Base-by-base conservation (phyloP, 139 green algal genomes). In the Raphidocelis subcapitata region DNA sequence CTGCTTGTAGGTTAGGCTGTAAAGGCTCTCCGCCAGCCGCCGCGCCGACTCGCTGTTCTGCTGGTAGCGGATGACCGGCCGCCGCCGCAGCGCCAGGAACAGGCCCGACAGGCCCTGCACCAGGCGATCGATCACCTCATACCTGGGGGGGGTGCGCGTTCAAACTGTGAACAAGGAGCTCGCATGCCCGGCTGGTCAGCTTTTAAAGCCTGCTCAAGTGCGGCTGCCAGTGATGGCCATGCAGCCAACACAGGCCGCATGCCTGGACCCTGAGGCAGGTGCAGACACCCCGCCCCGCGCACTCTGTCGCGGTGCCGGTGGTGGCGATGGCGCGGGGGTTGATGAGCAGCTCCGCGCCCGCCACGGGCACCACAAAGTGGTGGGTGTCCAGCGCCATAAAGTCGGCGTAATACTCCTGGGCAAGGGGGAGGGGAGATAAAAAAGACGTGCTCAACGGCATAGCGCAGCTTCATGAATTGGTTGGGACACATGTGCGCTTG, bases 331-430 rank as follows among this genome's bases (percentile, higher is more conserved):
- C 59, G 26, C 49, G 51, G 35, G 63, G 59, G 66, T 67, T 73
- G 21, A 91, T 81, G 28, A 91, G 55, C n/a, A 88, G 31, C 23
- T 82, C 81, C 24, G 84, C 81, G 20, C 81, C 67, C 12, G 65
- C 59, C 20, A 90, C 65, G 0, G 91, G 89, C n/a, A 96, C 78
- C 41, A 68, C 69, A 70, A 98, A 98, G 73, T 96, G 93, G 75
- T 93, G 79, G 5, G 52, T 21, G 51, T 96, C 90, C 54, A 98
- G 65, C 10, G 87, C 88, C 1, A 91, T 37, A 69, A 91, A 97
- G 82, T 99, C 95, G 0, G 77, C 89, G 79, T 95, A 99, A 61
- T 87, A 89, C 79, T 99, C 95, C 76, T 97, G 86, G 26, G 92
- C 74, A 36, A 64, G 29, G 4, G 51, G 55, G 62, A 66, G 26